Conservation (phyloP, 1,139 yeast species). For the Kluyveromyces sp. region DNA sequence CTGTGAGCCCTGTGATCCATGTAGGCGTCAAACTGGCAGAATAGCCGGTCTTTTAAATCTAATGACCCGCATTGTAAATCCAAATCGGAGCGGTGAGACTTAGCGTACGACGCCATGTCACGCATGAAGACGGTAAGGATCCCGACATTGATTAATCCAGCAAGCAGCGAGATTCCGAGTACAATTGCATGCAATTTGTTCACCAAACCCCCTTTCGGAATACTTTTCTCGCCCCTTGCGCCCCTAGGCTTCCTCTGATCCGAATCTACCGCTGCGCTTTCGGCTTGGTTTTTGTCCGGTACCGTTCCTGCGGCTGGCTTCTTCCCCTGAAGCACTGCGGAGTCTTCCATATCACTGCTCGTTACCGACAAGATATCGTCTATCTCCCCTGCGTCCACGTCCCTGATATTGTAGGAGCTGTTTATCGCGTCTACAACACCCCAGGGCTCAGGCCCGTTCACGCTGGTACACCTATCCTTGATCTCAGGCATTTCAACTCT, state of each 20-base stretch:
- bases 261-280: too few species aligned
- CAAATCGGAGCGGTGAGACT: neutral
- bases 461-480: neutral
- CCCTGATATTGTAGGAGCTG: conserved; percentile 2
- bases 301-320: too few species aligned
- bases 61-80: neutral
- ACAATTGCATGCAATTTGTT: neutral
- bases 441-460: conserved; percentile 1
- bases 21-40: conserved; percentile 4
- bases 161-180: neutral
- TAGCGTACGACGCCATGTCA: neutral
- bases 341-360: conserved; percentile 6
- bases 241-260: neutral
- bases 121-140: neutral
- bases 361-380: conserved; percentile 4
- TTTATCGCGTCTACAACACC: conserved; percentile 1
- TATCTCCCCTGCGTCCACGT: conserved; percentile 4
- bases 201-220: neutral
- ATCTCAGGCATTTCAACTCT: neutral
- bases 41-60: neutral
- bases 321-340: neutral
- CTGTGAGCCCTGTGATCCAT: conserved; percentile 1
- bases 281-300: too few species aligned
- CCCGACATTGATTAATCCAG: neutral
- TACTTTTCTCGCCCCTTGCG: neutral